Evolutionary conservation across 2,329 filamentous ascomycete species (phyloP), one percentile per base, ranked within the genome.

Genomic region (Phoma sp.): DNA sequence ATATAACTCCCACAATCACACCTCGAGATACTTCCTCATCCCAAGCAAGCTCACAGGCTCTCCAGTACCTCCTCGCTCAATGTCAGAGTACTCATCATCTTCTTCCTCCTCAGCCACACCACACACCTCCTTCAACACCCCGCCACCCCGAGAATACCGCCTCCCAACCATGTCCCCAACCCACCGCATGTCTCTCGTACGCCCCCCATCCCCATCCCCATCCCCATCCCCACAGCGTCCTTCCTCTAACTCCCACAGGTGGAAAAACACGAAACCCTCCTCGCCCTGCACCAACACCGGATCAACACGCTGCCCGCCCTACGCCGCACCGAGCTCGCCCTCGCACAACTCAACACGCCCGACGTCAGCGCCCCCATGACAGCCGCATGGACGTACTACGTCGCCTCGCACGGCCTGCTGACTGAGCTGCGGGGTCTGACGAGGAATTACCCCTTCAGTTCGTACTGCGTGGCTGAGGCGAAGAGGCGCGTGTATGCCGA

Each of bases 261-360:
- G 24, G 77, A 81, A 55, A 81, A 81, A 62, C 71, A 76, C 15
- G 82, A 86, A 58, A 80, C 89, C 58, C 84, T 91, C 59, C 79
- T 85, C 22, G 85, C 86, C 0, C 80, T 92, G 21, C 79, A 79
- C 38, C 85, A 84, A 0, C 88, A 89, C 66, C 84, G 84, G n/a
- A 80, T 91, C 71, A 92, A 91, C 70, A 91, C 89, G 0, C 79
- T 92, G 19, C 87, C 85, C 0, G 88, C 90, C 59, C 83, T 92
- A 25, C 86, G 88, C 61, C 86, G 88, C 15, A 86, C 91, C 63
- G 89, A 92, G 71, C 84, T 85, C 51, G 79, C 84, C 4, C 87
- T 89, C 22, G 84, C 86, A 3, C 73, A 78, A 2, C 81, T 84
- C 55, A 81, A 85, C 29, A 79, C 82, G 36, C 80, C 84, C 38